These are phyloP conservation scores for Echites panduratus DNA, from an alignment of 257 asterid genomes.

Conservation along the genomic window DNA sequence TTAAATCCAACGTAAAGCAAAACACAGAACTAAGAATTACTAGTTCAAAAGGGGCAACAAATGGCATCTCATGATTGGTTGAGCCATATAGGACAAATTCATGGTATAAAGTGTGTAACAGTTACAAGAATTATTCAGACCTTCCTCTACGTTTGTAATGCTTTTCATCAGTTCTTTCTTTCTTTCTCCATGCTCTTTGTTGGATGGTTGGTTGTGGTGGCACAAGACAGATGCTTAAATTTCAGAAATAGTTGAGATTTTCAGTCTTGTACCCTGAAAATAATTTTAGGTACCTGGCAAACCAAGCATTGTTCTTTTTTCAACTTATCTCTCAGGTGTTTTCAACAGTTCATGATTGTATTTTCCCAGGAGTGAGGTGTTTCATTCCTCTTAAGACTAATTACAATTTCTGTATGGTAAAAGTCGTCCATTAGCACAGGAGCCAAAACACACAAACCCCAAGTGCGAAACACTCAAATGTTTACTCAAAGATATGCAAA, in stretches of 20 bases:
- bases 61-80: too few relatives aligned
- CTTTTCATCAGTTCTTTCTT: neutral
- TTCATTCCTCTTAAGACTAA: neutral
- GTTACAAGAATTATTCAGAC: too few relatives aligned
- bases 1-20: neutral
- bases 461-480: too few relatives aligned
- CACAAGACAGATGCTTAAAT: too few relatives aligned
- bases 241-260: neutral
- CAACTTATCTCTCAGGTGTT: neutral
- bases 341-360: neutral
- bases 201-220: too few relatives aligned
- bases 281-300: neutral
- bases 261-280: neutral
- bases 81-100: too few relatives aligned
- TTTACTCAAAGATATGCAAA: neutral
- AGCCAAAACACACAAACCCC: neutral
- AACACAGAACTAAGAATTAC: neutral
- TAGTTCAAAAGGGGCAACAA: neutral
- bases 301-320: neutral
- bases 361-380: too few relatives aligned
- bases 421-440: neutral
- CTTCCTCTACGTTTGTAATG: too few relatives aligned
- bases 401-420: neutral
- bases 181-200: too few relatives aligned
- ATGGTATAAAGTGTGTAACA: too few relatives aligned